Evolutionary conservation across 2,329 filamentous ascomycete genomes (phyloP), one percentile per base, ranked within the genome.

Genomic region (Stagonosporopsis rhizophila): DNA sequence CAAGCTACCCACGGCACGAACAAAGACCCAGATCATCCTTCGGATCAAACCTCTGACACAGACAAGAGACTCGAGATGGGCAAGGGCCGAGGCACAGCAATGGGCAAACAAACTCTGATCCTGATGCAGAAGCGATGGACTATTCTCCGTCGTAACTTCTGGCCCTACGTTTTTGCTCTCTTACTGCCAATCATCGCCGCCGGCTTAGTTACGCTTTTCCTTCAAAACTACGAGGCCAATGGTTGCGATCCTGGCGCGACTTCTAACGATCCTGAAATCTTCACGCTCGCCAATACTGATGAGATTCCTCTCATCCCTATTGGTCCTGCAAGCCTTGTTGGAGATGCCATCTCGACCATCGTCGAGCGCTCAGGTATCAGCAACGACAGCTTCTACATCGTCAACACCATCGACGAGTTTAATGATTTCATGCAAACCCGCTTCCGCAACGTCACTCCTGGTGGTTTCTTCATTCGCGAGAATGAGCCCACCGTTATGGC

Each of bases 161-260:
- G 94, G 41, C 89, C 92, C 0, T 92, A 92, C 54, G 70, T 88
- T 7, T 86, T 87, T 2, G 92, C 91, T 0, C 82, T 96, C 34
- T 64, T 92, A 0, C 85, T 96, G 12, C 93, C 93, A 0, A 84
- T 97, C 49, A 80, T 92, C 52, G 90, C 91, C 1, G 89, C 91
- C 17, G 91, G 88, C 0, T 78, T 96, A 15, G 90, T 92, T 0
- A 90, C 89, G 3, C 80, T 96, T 2, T 93, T 94, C 66, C 78
- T 97, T 7, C 82, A 83, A 39, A 76, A 79, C 42, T 87, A 87
- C 64, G 64, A 73, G 4, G 80, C 80, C 1, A 78, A 82, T 0
- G 81, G 81, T 0, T 79, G 79, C 32, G 82, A 58, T 68, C 80
- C 79, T 11, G 71, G 70, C 14, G 73, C 69, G 22, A 70, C 71